These are phyloP conservation scores for Tritrichomonas musculus DNA, from an alignment of 208 protist genomes.

Conservation along the genomic window DNA sequence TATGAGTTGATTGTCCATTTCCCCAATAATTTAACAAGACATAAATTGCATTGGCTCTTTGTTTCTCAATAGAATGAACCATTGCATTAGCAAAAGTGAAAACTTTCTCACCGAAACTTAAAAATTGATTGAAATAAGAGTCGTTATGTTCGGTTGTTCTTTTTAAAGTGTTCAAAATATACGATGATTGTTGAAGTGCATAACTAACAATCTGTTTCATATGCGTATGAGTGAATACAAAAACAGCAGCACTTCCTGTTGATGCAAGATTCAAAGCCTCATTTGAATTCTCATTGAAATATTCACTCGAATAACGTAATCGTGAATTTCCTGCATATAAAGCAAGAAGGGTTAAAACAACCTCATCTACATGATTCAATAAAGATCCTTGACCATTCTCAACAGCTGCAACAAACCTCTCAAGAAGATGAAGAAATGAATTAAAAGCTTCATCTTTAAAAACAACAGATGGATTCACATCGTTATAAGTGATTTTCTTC, in stretches of 20 bases:
- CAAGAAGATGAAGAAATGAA: background rate
- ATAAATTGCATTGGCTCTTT: background rate
- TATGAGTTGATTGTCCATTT: background rate
- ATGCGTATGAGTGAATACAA: background rate
- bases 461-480: background rate
- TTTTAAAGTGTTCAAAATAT: background rate
- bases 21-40: background rate
- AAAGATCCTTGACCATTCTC: conserved; percentile 8
- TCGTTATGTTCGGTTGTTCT: background rate
- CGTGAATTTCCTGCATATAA: background rate
- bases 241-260: background rate
- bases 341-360: background rate
- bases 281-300: background rate
- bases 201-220: background rate
- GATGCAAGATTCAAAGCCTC: background rate
- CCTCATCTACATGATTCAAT: background rate
- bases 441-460: background rate
- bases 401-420: background rate
- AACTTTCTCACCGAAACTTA: background rate
- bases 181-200: background rate
- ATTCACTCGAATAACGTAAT: background rate
- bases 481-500: background rate
- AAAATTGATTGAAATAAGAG: background rate
- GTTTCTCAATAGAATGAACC: background rate
- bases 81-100: background rate